Base-by-base conservation (phyloP, 129 eudicot species). In the Gnaphalium uliginosum region DNA sequence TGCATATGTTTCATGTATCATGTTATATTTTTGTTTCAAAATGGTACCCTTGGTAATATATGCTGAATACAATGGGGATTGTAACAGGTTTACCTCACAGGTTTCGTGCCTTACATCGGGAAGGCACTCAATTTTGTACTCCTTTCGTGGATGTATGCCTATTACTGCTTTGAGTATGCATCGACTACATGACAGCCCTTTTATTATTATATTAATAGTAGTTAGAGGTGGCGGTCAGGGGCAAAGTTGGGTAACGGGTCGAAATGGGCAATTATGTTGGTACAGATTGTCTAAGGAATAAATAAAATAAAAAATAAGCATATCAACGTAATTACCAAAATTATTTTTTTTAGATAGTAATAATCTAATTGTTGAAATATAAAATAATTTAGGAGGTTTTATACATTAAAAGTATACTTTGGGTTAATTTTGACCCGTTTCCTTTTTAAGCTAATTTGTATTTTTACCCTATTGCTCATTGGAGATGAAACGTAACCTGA, bases 71-170 rank as follows among this genome's bases (percentile, higher is more conserved):
- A 66, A 71, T 61, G 72, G 68, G 68, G 58, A 76, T 54, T 78
- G 79, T 78, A 29, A 73, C 89, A 95, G 99, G 99, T 91, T 66
- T 91, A 81, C 81, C 87, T 90, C 71, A 86, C 90, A 69, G 97
- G 99, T 29, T 89, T 83, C 65, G 82, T 95, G 71, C 99, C 99
- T 29, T 83, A 66, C 80, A 79, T 86, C 48, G 99, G 99, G 72
- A 95, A 83, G 85, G 63, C 83, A 57, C 83, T 95, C 27, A 89
- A 89, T 85, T 87, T 91, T 35, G 46, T 91, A 79, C 96, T 95
- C 58, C 90, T 95, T 76, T 85, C 96, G 3, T 95, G 99, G 99
- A 89, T 95, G 99, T 95, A 95, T 78, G 96, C 97, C 19, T 95
- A 95, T 65, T 95, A 95, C 82, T 91, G 99, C 79, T 95, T 95